Evolutionary conservation across 306 rosid genomes (phyloP).

Genomic region (Cicer cuneatum): DNA sequence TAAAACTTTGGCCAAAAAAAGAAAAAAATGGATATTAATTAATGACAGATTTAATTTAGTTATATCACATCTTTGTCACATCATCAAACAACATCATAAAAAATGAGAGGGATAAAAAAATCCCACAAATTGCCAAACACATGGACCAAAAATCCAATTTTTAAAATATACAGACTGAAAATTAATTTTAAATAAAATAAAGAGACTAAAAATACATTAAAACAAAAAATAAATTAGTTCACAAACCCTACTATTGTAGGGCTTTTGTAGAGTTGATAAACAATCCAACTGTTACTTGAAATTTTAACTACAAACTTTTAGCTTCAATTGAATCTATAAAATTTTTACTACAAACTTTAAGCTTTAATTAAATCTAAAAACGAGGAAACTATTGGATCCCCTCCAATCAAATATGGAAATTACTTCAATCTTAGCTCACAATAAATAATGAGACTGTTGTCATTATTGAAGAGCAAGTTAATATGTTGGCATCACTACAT

Average conservation of each 20-base stretch:
- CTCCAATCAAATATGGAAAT: background rate
- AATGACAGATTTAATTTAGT: too few species aligned
- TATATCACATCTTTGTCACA: too few species aligned
- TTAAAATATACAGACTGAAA: too few species aligned
- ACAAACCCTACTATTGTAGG: background rate
- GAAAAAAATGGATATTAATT: too few species aligned
- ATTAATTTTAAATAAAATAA: too few species aligned
- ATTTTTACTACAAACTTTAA: background rate
- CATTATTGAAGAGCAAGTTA: slow-evolving; percentile 33
- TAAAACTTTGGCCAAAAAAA: too few species aligned
- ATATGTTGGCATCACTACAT: slow-evolving; percentile 26
- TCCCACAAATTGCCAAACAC: too few species aligned
- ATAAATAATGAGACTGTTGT: slow-evolving; percentile 36
- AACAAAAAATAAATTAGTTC: background rate
- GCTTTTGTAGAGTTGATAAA: slow-evolving; percentile 23
- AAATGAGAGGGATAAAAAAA: too few species aligned
- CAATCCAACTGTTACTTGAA: background rate
- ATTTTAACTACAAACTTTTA: background rate
- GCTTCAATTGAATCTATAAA: slow-evolving; percentile 33
- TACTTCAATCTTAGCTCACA: slow-evolving; percentile 18
- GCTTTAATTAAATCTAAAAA: slow-evolving; percentile 41
- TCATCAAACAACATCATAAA: too few species aligned
- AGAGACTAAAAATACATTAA: too few species aligned
- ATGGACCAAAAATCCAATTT: too few species aligned
- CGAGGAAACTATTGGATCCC: slow-evolving; percentile 14